These are phyloP conservation scores for Tritrichomonas musculus DNA, from an alignment of 208 protist species.

Conservation along the genomic window DNA sequence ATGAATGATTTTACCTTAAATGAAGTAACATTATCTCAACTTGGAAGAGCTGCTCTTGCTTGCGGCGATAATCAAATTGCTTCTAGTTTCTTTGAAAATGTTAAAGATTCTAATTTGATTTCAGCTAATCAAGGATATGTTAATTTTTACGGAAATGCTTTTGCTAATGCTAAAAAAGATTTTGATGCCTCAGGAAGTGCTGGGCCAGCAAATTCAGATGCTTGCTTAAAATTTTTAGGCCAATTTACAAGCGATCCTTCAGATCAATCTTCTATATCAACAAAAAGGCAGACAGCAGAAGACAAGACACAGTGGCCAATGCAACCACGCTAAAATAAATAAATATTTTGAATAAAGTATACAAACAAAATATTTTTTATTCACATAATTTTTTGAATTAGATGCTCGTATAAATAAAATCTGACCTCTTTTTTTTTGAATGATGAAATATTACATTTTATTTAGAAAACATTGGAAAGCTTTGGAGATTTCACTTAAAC, in stretches of 20 bases:
- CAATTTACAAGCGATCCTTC: background rate
- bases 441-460: too few relatives aligned
- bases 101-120: background rate
- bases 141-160: background rate
- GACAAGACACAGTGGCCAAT: background rate
- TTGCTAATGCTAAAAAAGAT: background rate
- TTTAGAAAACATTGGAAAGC: too few relatives aligned
- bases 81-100: background rate
- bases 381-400: too few relatives aligned
- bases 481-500: too few relatives aligned
- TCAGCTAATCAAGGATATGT: background rate
- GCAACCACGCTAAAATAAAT: background rate
- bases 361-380: too few relatives aligned
- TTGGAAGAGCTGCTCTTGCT: background rate
- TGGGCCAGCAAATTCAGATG: background rate
- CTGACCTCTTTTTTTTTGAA: too few relatives aligned
- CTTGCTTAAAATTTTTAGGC: background rate
- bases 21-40: background rate
- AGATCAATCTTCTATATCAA: background rate
- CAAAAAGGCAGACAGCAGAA: background rate
- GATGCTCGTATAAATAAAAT: too few relatives aligned
- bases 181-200: background rate
- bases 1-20: background rate
- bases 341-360: too few relatives aligned
- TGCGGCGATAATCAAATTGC: background rate